phyloP scores from a whole-genome alignment of 208 protist genomes.

The Leishmania arabica region DNA sequence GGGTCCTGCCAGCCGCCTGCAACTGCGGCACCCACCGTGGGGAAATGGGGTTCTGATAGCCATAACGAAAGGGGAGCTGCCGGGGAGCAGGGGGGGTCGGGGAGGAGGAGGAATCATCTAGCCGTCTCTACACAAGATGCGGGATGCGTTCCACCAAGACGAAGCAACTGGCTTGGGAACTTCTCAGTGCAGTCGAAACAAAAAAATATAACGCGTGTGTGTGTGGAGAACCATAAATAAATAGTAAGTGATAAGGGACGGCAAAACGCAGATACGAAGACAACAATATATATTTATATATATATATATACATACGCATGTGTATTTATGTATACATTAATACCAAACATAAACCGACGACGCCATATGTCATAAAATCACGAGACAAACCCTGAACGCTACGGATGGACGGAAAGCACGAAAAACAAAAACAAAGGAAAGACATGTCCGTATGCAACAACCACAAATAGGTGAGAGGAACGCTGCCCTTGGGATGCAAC shows the following conservation, averaged over 20 bases:
- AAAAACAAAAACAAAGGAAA: background rate
- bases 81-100: background rate
- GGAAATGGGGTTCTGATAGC: background rate
- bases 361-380: background rate
- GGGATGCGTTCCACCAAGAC: background rate
- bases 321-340: background rate
- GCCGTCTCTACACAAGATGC: background rate
- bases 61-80: background rate
- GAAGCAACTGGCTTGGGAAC: background rate
- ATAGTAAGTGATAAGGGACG: background rate
- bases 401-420: background rate
- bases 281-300: background rate
- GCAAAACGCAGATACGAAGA: background rate
- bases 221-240: background rate
- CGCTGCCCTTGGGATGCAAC: background rate
- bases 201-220: background rate
- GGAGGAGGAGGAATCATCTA: background rate
- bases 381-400: too few species aligned
- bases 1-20: background rate
- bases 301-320: background rate
- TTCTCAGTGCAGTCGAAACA: background rate
- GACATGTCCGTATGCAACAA: too few species aligned
- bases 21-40: background rate
- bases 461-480: background rate
- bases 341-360: slow-evolving; percentile 4